Evolutionary conservation across 139 green algal species (phyloP), one percentile per base, ranked within the genome.

Genomic region (Tetratostichococcus sp.): DNA sequence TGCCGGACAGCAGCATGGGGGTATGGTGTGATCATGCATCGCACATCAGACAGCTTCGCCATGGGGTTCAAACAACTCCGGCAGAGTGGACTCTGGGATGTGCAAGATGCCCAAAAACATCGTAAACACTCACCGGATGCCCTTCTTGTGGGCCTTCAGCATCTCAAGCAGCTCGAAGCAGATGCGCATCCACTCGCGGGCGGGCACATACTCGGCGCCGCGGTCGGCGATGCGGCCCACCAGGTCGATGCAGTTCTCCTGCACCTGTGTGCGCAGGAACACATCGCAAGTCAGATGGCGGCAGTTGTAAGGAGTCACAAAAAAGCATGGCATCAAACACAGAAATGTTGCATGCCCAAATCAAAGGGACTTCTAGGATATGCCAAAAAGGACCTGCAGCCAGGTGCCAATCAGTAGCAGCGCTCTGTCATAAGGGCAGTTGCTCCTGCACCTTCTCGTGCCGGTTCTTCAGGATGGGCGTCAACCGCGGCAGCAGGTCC

Each of bases 121-220:
- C 50, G 19, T 2, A 62, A 2, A 26, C 22, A 17, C 50, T n/a
- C 50, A 62, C 50, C 94, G 80, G 78, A 98, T 98, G 58, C 86
- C 93, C 89, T 98, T 98, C 86, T 98, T 98, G 82, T 93, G 91
- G n/a, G 91, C 91, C 81, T 96, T 97, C 59, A 99, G 90, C 91
- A 98, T 97, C 72, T 99, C 96, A 25, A 99, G 89, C 79, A 99
- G 90, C 87, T 99, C 96, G 68, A 99, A 99, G 89, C 96, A 99
- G 86, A 99, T 98, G 78, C 96, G 93, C 96, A 99, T 99, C 96
- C 96, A 99, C 86, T 99, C 96, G 43, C 93, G 85, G 0, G 96
- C 93, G n/a, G 96, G 94, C 67, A 99, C 95, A 73, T 91, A 96
- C 86, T 99, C 95, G 3, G 94, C 90, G 43, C 93, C 95, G 25